phyloP scores from a whole-genome alignment of 495 filamentous ascomycete species.

The Podospora pseudocomata region DNA sequence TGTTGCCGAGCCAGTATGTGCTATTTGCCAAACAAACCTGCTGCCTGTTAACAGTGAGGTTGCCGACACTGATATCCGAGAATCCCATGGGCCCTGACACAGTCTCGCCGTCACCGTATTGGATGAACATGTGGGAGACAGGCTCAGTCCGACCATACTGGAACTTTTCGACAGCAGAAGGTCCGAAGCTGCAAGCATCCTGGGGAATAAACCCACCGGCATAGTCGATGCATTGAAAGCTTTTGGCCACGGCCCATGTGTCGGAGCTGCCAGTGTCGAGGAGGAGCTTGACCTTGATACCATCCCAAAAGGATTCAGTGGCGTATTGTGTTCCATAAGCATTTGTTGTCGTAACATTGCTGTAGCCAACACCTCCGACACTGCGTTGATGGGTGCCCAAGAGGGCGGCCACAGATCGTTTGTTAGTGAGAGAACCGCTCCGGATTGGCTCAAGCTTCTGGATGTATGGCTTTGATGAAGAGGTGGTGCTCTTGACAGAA shows the following conservation, averaged over 20 bases:
- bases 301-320: constrained; percentile 32
- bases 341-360: constrained; percentile 38
- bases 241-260: constrained; percentile 45
- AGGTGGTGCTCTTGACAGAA: not conserved
- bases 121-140: constrained; percentile 53
- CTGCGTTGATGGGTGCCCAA: constrained; percentile 35
- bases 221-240: constrained; percentile 32
- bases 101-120: constrained; percentile 57
- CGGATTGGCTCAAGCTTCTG: constrained; percentile 23
- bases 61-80: constrained; percentile 54
- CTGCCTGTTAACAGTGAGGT: constrained; percentile 52
- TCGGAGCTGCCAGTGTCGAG: constrained; percentile 66
- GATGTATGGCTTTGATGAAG: constrained; percentile 10
- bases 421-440: constrained; percentile 17
- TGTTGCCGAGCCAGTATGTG: constrained; percentile 45
- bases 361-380: constrained; percentile 30
- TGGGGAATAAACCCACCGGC: constrained; percentile 23
- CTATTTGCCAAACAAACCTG: constrained; percentile 37
- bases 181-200: constrained; percentile 31
- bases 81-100: constrained; percentile 56
- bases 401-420: constrained; percentile 29
- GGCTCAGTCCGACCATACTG: constrained; percentile 28
- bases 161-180: constrained; percentile 19
- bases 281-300: constrained; percentile 35
- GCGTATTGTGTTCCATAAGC: constrained; percentile 41